Evolutionary conservation across 805 yeast genomes (phyloP).

Genomic region (Torulaspora quercuum): DNA sequence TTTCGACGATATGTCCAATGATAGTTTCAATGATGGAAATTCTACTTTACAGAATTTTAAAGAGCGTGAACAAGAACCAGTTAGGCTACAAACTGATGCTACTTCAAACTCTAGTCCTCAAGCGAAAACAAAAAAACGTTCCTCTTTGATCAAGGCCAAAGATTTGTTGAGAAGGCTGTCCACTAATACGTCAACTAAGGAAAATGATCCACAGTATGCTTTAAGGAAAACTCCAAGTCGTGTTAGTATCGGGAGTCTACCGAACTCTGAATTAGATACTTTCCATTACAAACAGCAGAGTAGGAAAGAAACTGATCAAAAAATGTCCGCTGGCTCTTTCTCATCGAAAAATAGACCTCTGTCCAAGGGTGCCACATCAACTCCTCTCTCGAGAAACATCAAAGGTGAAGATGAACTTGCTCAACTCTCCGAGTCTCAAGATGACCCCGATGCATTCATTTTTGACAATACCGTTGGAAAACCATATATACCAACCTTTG

Average conservation of each 20-base stretch:
- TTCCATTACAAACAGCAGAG: slow-evolving; percentile 10
- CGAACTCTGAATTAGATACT: slow-evolving; percentile 15
- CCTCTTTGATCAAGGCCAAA: slow-evolving; percentile 14
- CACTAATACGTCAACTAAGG: slow-evolving; percentile 10
- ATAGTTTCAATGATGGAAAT: slow-evolving; percentile 3
- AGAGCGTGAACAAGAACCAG: slow-evolving; percentile 4
- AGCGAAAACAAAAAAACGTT: slow-evolving; percentile 5
- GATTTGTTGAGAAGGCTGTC: slow-evolving; percentile 18
- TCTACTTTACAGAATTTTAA: slow-evolving; percentile 5
- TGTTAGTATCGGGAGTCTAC: slow-evolving; percentile 14
- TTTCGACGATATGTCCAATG: slow-evolving; percentile 2
- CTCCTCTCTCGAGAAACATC: neutral
- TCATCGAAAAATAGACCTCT: slow-evolving; percentile 1
- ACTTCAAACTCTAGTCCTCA: too few relatives aligned
- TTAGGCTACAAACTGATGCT: slow-evolving; percentile 1
- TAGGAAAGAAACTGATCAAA: slow-evolving; percentile 1
- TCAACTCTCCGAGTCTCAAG: neutral
- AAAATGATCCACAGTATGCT: slow-evolving; percentile 7
- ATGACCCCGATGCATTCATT: slow-evolving; percentile 23
- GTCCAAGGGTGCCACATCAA: neutral
- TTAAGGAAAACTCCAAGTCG: slow-evolving; percentile 13
- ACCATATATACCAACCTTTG: slow-evolving; percentile 20
- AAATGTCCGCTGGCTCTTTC: neutral
- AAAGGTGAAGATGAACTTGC: slow-evolving; percentile 6
- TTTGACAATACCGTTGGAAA: slow-evolving; percentile 22